Evolutionary conservation across 106 monocot genomes (phyloP).

Genomic region (Platanthera guangdongensis): DNA sequence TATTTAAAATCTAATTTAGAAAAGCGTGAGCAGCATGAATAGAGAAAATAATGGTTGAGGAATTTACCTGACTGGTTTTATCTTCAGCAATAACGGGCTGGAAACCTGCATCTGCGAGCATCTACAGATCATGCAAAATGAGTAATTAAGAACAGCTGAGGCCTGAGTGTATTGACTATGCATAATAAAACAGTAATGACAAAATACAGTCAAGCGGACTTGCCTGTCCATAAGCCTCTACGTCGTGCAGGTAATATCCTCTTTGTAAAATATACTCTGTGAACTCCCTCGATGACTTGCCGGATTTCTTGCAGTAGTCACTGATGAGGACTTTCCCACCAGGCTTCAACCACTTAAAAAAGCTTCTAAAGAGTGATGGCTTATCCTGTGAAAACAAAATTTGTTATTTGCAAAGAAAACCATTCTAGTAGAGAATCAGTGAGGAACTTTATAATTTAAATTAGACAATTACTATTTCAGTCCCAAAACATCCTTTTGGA

Average conservation of each 20-base stretch:
- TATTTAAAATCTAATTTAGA: not conserved
- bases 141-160: not conserved
- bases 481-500: too few relatives aligned
- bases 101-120: conserved; percentile 87
- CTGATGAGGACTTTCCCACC: conserved; percentile 85
- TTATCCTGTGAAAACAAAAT: conserved; percentile 49
- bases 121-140: conserved; percentile 23
- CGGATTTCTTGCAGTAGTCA: conserved; percentile 85
- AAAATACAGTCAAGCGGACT: not conserved
- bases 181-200: not conserved
- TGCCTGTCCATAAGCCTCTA: conserved; percentile 78
- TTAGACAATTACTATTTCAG: too few relatives aligned
- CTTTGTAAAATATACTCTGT: conserved; percentile 79
- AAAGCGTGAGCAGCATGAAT: not conserved
- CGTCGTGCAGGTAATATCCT: conserved; percentile 92
- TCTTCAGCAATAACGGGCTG: conserved; percentile 84
- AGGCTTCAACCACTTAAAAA: conserved; percentile 87
- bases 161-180: not conserved
- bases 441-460: too few relatives aligned
- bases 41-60: not conserved
- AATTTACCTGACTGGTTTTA: conserved; percentile 72
- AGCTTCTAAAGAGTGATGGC: conserved; percentile 56
- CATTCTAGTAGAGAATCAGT: not conserved
- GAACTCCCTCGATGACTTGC: conserved; percentile 59
- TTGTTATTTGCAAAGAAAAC: not conserved